Base-by-base conservation (phyloP, 371 early-diverging fungal genomes). In the Gilbertella persicaria region DNA sequence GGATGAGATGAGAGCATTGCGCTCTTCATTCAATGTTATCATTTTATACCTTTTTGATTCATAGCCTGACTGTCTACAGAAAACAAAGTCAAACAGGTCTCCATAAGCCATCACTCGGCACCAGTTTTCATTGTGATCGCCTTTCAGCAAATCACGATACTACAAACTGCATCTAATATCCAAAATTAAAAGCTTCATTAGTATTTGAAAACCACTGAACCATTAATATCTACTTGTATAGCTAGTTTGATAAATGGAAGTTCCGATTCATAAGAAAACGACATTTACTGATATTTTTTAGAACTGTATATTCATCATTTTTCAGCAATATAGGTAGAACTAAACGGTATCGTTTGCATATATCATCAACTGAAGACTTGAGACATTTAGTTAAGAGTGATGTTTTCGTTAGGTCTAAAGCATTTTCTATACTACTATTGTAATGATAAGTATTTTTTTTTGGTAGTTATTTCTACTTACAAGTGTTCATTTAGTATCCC, bases 201-300 rank as follows among this genome's bases (percentile, higher is more conserved):
- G n/a, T n/a, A n/a, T n/a, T n/a, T n/a, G n/a, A n/a, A n/a, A n/a
- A n/a, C n/a, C n/a, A n/a, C n/a, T n/a, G n/a, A n/a, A n/a, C n/a
- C n/a, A n/a, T n/a, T n/a, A n/a, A n/a, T n/a, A n/a, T n/a, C n/a
- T n/a, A n/a, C n/a, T 37, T 47, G 47, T 47, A 47, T 24, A 20
- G 37, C 47, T 24, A 47, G 23, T 37, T 36, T 47, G 9, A 47
- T 47, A 24, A 23, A 47, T n/a, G 52, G 43, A 23, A 42, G 52
- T 51, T 51, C 52, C 12, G 35, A 51, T 29, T 33, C 41, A 51
- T 51, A 19, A 51, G 23, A 42, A 42, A 51, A 51, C 35, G 42
- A 29, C 52, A 51, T 24, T 41, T 51, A 29, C 52, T 43, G 23
- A 42, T 51, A 20, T 28, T 29, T 19, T 51, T 42, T 42, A 51